phyloP scores from a whole-genome alignment of 805 yeast species.

The Kodamaea neixiangensis region DNA sequence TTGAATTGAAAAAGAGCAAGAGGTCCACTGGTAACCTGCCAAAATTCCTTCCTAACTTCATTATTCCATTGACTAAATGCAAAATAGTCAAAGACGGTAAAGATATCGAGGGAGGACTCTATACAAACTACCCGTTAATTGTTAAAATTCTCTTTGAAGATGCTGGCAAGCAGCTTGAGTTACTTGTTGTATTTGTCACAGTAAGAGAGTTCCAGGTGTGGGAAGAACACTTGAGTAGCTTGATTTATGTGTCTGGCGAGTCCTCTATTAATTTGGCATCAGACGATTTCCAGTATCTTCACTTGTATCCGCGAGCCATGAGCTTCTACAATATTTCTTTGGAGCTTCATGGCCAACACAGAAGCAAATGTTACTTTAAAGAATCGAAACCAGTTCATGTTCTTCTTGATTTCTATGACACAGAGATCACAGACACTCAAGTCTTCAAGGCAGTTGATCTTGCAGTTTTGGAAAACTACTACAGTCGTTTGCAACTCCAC shows the following conservation, averaged over 20 bases:
- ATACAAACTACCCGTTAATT: constrained; percentile 28
- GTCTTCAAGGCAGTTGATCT: neutral
- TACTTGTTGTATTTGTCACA: constrained; percentile 37
- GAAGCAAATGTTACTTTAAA: constrained; percentile 8
- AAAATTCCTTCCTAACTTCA: constrained; percentile 39
- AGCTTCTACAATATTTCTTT: constrained; percentile 21
- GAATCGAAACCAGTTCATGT: constrained; percentile 2
- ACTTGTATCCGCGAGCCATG: constrained; percentile 17
- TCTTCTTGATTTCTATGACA: constrained; percentile 1
- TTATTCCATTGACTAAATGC: constrained; percentile 48
- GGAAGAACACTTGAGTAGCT: constrained; percentile 27
- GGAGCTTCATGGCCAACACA: neutral
- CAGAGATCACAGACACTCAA: neutral
- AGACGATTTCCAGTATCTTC: constrained; percentile 8
- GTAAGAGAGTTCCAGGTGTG: constrained; percentile 42
- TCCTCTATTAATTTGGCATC: constrained; percentile 18
- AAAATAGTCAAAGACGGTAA: constrained; percentile 22
- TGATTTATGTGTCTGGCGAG: constrained; percentile 22
- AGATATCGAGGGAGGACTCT: constrained; percentile 31
- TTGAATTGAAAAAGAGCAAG: constrained; percentile 23
- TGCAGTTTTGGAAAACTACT: neutral
- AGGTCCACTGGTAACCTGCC: constrained; percentile 13
- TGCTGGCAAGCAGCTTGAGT: constrained; percentile 43
- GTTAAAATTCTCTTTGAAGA: constrained; percentile 52
- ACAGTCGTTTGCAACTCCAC: neutral